Percentiles rank a stretch among this genome's conserved stretches.
phyloP scores from a whole-genome alignment of 2,329 filamentous ascomycete species.

The Neonectria hederae region DNA sequence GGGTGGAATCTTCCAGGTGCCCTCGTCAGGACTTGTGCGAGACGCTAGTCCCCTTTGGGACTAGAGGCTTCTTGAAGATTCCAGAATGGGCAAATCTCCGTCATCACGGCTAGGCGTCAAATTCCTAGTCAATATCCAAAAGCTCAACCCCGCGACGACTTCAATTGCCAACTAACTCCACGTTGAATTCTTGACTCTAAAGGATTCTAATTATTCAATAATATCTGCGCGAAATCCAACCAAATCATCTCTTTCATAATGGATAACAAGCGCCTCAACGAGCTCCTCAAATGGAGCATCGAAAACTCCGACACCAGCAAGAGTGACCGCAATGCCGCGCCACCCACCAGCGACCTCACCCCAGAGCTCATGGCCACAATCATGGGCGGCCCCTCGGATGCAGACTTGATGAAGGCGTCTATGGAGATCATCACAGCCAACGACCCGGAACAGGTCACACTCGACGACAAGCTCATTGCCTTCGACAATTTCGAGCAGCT shows the following conservation, averaged over 20 bases:
- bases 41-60: slow-evolving; percentile 41
- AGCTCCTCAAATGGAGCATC: slow-evolving; percentile 81
- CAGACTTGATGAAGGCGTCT: slow-evolving; percentile 87
- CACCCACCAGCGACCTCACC: slow-evolving; percentile 61
- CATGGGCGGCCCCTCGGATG: slow-evolving; percentile 87
- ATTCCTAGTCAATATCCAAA: slow-evolving; percentile 24
- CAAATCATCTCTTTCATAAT: slow-evolving; percentile 43
- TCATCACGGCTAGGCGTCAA: slow-evolving; percentile 32
- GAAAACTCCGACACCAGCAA: slow-evolving; percentile 54
- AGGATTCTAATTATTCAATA: neutral
- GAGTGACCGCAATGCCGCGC: slow-evolving; percentile 44
- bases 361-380: slow-evolving; percentile 77
- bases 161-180: neutral
- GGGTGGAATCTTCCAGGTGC: slow-evolving; percentile 31
- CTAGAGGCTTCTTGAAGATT: slow-evolving; percentile 52
- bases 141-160: slow-evolving; percentile 18
- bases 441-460: slow-evolving; percentile 65
- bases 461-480: slow-evolving; percentile 82
- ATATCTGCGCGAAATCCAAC: neutral
- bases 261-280: slow-evolving; percentile 71
- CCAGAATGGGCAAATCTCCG: slow-evolving; percentile 49
- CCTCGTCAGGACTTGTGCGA: neutral
- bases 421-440: slow-evolving; percentile 78
- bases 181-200: neutral
- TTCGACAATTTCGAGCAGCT: slow-evolving; percentile 97